Evolutionary conservation across 306 rosid species (phyloP), one percentile per base, ranked within the genome.

Genomic region (Cicer arietinum): DNA sequence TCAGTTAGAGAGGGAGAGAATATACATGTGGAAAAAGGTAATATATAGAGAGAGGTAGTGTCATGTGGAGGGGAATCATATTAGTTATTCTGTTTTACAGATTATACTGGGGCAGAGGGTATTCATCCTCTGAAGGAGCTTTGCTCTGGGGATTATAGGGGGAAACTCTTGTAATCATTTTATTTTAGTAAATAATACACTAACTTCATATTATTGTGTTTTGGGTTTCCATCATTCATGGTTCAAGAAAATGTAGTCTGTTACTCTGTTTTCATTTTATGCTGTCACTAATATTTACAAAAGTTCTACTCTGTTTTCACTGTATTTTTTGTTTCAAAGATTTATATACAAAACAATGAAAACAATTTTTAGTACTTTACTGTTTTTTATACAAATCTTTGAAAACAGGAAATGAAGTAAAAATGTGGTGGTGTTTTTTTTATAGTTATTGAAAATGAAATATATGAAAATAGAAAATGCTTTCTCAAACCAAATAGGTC

Each of bases 401-500:
- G 42, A 13, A 67, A 46, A 25, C 7, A 25, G 12, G 71, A 44
- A 67, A 20, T 67, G 30, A 22, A 46, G 12, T 67, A 16, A 46
- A 63, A 22, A 47, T 6, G 10, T 20, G 57, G 37, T 46, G 43
- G 13, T 7, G 13, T 67, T 67, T 67, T 22, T 67, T 22, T 67
- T 66, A 8, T 12, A 25, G 13, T 46, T 13, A 11, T 8, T 46
- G 57, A 67, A 67, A 45, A 12, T 5, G 9, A 35, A 30, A 10
- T 12, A 12, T 4, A 53, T 53, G 47, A 40, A 45, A 45, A 20
- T 17, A 25, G 13, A 37, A 8, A 37, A 37, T n/a, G 47, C 52
- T 51, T 37, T 69, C 50, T 37, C 17, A 69, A 70, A 52, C 39
- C 62, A 52, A 70, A 17, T 17, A 70, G 50, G 40, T 40, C 39